Percentiles rank a stretch among this genome's conserved stretches.
These are phyloP conservation scores for Plectosphaerella plurivora DNA, from an alignment of 2,329 filamentous ascomycete species.

Conservation along the genomic window DNA sequence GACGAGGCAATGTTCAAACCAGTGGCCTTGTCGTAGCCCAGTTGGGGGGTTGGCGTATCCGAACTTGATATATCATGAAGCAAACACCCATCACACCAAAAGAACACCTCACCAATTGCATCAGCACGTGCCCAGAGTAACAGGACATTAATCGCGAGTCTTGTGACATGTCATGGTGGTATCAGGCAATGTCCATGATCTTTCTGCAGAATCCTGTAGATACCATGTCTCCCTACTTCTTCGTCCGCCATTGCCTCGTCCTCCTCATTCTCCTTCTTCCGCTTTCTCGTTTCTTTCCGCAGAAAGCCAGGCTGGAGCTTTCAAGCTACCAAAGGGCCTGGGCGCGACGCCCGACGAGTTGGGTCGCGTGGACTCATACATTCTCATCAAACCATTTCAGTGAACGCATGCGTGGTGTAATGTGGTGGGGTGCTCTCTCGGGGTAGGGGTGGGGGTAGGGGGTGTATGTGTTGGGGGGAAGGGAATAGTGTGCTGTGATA, in stretches of 20 bases:
- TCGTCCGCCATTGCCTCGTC: background rate
- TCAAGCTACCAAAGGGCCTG: constrained; percentile 59
- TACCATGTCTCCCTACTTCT: background rate
- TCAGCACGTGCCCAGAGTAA: too few relatives aligned
- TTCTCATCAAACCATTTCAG: constrained; percentile 33
- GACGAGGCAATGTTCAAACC: too few relatives aligned
- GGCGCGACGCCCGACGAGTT: constrained; percentile 17
- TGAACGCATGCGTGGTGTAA: constrained; percentile 17
- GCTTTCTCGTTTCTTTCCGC: constrained; percentile 8
- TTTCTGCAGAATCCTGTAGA: too few relatives aligned
- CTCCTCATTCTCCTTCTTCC: constrained; percentile 2
- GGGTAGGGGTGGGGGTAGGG: background rate
- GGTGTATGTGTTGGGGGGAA: background rate
- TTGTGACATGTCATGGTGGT: too few relatives aligned
- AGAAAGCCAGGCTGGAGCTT: constrained; percentile 54
- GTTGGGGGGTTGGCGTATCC: too few relatives aligned
- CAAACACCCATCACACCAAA: too few relatives aligned
- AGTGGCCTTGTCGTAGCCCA: too few relatives aligned
- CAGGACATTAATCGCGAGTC: too few relatives aligned
- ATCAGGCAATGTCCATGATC: too few relatives aligned
- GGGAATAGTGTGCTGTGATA: background rate
- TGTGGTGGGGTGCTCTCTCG: constrained; percentile 5
- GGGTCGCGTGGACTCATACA: constrained; percentile 12
- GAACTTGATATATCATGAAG: too few relatives aligned
- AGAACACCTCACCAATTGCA: too few relatives aligned